Evolutionary conservation across 1,284 basidiomycete species (phyloP).

Genomic region (Cutaneotrichosporon spelunceum): DNA sequence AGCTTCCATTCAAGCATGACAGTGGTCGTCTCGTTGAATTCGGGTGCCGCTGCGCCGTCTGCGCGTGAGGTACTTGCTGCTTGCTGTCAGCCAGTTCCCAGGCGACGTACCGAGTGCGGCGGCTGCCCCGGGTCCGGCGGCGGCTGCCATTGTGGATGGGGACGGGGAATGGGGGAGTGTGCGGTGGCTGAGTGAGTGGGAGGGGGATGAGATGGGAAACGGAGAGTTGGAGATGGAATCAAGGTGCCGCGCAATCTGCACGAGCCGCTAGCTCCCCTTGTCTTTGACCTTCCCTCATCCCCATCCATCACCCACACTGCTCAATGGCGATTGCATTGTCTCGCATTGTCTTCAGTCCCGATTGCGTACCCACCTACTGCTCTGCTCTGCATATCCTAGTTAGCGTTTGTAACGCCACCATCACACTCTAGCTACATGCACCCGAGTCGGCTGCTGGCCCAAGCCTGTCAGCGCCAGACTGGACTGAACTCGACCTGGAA

Average conservation of each 20-base stretch:
- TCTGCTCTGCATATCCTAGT: too few species aligned
- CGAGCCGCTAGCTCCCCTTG: neutral
- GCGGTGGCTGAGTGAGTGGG: neutral
- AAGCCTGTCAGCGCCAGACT: too few species aligned
- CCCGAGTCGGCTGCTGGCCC: too few species aligned
- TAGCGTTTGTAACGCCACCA: too few species aligned
- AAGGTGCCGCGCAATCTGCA: neutral
- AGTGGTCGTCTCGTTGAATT: slow-evolving; percentile 59
- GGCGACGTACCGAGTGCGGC: neutral
- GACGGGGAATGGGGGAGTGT: too few species aligned
- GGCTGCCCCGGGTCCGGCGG: neutral
- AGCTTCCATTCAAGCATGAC: slow-evolving; percentile 73
- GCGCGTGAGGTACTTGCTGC: neutral
- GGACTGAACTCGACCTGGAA: too few species aligned
- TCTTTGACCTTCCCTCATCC: neutral
- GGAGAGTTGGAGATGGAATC: too few species aligned
- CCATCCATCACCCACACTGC: neutral
- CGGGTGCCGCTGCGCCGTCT: slow-evolving; percentile 22
- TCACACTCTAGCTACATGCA: too few species aligned
- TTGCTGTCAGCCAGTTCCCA: neutral
- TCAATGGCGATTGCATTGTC: too few species aligned
- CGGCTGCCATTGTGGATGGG: neutral
- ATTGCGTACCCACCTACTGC: too few species aligned
- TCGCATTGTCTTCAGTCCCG: too few species aligned
- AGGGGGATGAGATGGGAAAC: neutral